phyloP scores from a whole-genome alignment of 2,329 filamentous ascomycete species.

The Immersiporthe knoxdaviesiana region DNA sequence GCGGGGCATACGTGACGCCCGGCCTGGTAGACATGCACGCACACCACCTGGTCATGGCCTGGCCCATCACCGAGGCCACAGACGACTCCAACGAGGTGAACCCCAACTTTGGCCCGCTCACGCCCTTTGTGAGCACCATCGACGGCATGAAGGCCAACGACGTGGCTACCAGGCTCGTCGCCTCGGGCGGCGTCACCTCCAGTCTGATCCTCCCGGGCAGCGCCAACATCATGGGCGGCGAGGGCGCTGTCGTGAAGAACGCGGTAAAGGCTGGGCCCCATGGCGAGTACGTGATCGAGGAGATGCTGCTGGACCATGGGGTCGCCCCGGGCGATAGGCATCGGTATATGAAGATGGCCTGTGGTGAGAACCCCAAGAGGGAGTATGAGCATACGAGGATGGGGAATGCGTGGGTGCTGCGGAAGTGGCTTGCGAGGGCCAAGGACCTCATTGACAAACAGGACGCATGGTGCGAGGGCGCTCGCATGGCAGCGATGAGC shows the following conservation, averaged over 20 bases:
- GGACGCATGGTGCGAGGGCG: slow-evolving; percentile 36
- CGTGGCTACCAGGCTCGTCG: slow-evolving; percentile 41
- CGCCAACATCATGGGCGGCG: slow-evolving; percentile 50
- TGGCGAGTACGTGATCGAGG: slow-evolving; percentile 45
- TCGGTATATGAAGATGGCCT: slow-evolving; percentile 51
- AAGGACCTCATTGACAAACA: slow-evolving; percentile 42
- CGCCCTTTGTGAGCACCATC: slow-evolving; percentile 43
- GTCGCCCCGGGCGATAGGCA: slow-evolving; percentile 38
- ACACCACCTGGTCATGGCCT: slow-evolving; percentile 42
- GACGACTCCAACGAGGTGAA: slow-evolving; percentile 45
- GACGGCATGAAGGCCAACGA: slow-evolving; percentile 49
- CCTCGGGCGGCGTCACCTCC: slow-evolving; percentile 49
- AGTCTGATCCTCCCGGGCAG: slow-evolving; percentile 51
- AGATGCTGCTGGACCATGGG: slow-evolving; percentile 46
- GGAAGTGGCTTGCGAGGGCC: slow-evolving; percentile 44
- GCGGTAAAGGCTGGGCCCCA: slow-evolving; percentile 38
- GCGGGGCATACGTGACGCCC: slow-evolving; percentile 46
- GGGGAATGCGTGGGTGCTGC: slow-evolving; percentile 45
- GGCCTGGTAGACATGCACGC: slow-evolving; percentile 52
- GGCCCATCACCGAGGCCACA: slow-evolving; percentile 39
- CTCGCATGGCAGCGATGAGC: slow-evolving; percentile 28
- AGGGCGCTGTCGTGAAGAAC: slow-evolving; percentile 49
- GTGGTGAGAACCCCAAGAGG: slow-evolving; percentile 49
- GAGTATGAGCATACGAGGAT: slow-evolving; percentile 45
- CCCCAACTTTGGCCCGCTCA: slow-evolving; percentile 39